Evolutionary conservation across 177 flowering plant genomes (phyloP).

Genomic region (Vitis hybrid): DNA sequence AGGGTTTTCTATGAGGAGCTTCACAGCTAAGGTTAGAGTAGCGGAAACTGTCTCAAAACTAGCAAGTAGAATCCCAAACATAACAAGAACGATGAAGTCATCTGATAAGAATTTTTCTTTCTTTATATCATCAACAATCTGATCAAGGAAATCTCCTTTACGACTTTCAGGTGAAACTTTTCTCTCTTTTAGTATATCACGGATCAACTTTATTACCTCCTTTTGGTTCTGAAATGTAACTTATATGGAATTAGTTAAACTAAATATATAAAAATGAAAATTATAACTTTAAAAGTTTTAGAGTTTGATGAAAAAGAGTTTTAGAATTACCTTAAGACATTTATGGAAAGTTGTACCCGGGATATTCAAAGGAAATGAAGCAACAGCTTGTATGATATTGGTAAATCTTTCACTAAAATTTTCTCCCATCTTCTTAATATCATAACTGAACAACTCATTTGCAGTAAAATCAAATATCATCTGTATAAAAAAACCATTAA

Average conservation of each 20-base stretch:
- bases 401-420: constrained; percentile 12
- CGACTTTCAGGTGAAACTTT: neutral
- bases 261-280: no score
- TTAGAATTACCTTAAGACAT: constrained; percentile 18
- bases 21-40: constrained; percentile 19
- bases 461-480: constrained; percentile 23
- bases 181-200: constrained; percentile 4
- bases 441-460: constrained; percentile 17
- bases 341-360: constrained; percentile 25
- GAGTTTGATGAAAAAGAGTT: no score
- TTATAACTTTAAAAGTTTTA: no score
- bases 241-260: neutral
- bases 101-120: constrained; percentile 19
- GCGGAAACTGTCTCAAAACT: constrained; percentile 26
- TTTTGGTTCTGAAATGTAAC: neutral
- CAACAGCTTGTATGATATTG: constrained; percentile 1
- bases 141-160: constrained; percentile 28
- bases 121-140: constrained; percentile 7
- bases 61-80: constrained; percentile 31
- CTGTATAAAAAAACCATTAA: constrained; percentile 1
- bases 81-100: constrained; percentile 11
- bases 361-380: constrained; percentile 25
- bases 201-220: neutral
- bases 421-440: constrained; percentile 2
- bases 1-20: constrained; percentile 26